Evolutionary conservation across 345 rosid species (phyloP).

Genomic region (Lepidium aucheri): DNA sequence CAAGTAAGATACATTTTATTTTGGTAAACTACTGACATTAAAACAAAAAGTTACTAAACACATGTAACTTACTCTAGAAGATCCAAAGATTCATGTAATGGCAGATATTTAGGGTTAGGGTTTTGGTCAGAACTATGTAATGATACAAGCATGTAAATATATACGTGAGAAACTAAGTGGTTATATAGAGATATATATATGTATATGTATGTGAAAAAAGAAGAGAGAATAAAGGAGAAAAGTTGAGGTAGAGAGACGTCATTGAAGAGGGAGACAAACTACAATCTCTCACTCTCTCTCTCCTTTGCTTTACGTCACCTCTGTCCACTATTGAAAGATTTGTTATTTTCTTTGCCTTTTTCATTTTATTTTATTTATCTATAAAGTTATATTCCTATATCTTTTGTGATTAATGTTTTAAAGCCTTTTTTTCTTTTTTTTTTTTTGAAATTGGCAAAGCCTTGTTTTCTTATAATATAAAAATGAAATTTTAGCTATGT

Average conservation of each 20-base stretch:
- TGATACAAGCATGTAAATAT: neutral
- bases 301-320: slow-evolving; percentile 32
- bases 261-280: slow-evolving; percentile 28
- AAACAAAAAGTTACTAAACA: too few species aligned
- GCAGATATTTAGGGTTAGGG: slow-evolving; percentile 18
- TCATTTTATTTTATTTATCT: neutral
- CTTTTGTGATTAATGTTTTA: too few species aligned
- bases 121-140: neutral
- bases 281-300: slow-evolving; percentile 27
- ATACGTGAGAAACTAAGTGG: neutral
- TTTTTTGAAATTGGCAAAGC: too few species aligned
- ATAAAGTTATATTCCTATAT: neutral
- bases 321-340: slow-evolving; percentile 25
- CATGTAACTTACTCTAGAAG: too few species aligned
- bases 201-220: too few species aligned
- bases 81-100: too few species aligned
- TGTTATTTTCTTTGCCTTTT: slow-evolving; percentile 23
- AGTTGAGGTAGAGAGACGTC: slow-evolving; percentile 31
- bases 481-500: too few species aligned
- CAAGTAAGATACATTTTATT: too few species aligned
- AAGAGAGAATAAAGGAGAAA: slow-evolving; percentile 26
- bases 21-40: too few species aligned
- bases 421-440: too few species aligned
- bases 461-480: too few species aligned
- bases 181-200: too few species aligned